Percentiles rank a stretch among this genome's conserved stretches.
These are phyloP conservation scores for Diplotaxis tenuifolia DNA, from an alignment of 345 rosid species.

Conservation along the genomic window DNA sequence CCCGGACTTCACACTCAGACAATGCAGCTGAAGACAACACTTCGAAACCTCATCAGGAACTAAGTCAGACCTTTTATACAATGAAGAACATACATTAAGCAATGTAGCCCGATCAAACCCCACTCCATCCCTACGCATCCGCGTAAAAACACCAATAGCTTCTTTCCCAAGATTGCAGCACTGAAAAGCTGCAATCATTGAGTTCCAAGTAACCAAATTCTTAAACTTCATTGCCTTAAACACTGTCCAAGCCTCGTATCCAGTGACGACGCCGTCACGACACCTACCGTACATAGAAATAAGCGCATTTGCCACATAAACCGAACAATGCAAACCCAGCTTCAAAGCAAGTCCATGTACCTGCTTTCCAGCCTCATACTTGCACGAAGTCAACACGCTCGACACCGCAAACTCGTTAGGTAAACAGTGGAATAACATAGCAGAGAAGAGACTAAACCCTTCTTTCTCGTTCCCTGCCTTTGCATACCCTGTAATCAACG, in stretches of 20 bases:
- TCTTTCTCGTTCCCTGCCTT: slow-evolving; percentile 50
- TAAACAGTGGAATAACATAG: slow-evolving; percentile 54
- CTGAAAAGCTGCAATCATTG: slow-evolving; percentile 73
- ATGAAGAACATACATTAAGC: slow-evolving; percentile 61
- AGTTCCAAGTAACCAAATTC: slow-evolving; percentile 73
- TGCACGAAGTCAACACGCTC: slow-evolving; percentile 64
- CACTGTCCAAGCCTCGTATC: slow-evolving; percentile 61
- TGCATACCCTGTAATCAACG: slow-evolving; percentile 66
- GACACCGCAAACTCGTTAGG: slow-evolving; percentile 74
- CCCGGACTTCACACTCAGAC: slow-evolving; percentile 55
- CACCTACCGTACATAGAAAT: slow-evolving; percentile 66
- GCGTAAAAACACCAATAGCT: slow-evolving; percentile 47
- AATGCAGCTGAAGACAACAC: slow-evolving; percentile 61
- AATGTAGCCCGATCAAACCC: slow-evolving; percentile 74
- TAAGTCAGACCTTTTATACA: slow-evolving; percentile 44
- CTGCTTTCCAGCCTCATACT: slow-evolving; percentile 52
- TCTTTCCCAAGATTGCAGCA: slow-evolving; percentile 42
- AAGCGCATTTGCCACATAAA: slow-evolving; percentile 68
- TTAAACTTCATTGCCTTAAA: slow-evolving; percentile 48
- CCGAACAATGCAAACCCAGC: slow-evolving; percentile 47
- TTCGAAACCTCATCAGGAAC: slow-evolving; percentile 38
- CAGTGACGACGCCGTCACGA: slow-evolving; percentile 1
- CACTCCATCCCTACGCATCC: slow-evolving; percentile 51
- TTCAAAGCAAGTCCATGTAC: slow-evolving; percentile 68
- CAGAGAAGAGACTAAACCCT: slow-evolving; percentile 47